Percentiles rank a stretch among this genome's conserved stretches.
These are phyloP conservation scores for Violaceomyces palustris DNA, from an alignment of 1,284 basidiomycete genomes.

Conservation along the genomic window DNA sequence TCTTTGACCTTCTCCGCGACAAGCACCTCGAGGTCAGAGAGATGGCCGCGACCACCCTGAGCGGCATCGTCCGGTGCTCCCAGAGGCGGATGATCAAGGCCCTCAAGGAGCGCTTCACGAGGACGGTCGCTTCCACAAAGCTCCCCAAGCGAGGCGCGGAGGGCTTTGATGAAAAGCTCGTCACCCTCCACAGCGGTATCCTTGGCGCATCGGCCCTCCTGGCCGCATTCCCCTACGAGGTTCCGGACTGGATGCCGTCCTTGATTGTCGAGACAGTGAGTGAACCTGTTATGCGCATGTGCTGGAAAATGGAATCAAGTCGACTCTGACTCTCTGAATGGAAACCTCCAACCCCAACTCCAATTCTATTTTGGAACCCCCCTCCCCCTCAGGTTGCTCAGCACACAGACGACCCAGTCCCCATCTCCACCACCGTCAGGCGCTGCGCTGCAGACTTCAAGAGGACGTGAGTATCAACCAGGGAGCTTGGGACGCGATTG, in stretches of 20 bases:
- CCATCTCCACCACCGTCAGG: slow-evolving; percentile 83
- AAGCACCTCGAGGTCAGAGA: slow-evolving; percentile 49
- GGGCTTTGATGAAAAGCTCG: slow-evolving; percentile 68
- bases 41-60: slow-evolving; percentile 61
- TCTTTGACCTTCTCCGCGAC: slow-evolving; percentile 42
- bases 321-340: neutral
- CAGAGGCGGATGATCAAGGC: slow-evolving; percentile 81
- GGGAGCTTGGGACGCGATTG: no score
- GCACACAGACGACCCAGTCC: slow-evolving; percentile 83
- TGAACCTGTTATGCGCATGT: neutral
- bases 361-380: slow-evolving; percentile 27
- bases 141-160: slow-evolving; percentile 57
- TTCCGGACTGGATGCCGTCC: slow-evolving; percentile 77
- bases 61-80: slow-evolving; percentile 85
- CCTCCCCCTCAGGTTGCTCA: slow-evolving; percentile 62
- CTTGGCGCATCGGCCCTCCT: slow-evolving; percentile 76
- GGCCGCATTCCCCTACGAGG: slow-evolving; percentile 76
- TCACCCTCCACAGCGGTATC: slow-evolving; percentile 79
- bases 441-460: slow-evolving; percentile 84
- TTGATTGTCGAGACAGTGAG: slow-evolving; percentile 60
- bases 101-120: slow-evolving; percentile 55
- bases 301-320: neutral
- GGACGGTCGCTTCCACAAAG: slow-evolving; percentile 56
- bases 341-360: neutral
- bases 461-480: slow-evolving; percentile 58